Base-by-base conservation (phyloP, 306 rosid genomes). In the Malus sieversii region DNA sequence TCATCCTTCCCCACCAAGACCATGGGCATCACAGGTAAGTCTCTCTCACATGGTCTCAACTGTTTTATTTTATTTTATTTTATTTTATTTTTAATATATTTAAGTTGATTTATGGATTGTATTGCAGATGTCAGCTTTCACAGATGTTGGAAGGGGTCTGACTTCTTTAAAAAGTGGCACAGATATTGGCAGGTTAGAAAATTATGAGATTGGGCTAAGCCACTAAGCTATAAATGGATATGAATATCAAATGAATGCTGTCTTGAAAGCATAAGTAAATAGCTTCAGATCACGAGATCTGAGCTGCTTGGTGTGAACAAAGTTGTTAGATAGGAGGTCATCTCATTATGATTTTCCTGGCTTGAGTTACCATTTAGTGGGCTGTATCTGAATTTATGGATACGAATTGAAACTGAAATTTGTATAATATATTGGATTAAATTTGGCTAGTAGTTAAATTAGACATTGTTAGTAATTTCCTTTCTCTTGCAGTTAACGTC, bases 101-200 rank as follows among this genome's bases (percentile, higher is more conserved):
- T 73, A 22, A 44, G 23, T 59, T 79, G 44, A 72, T 44, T 64
- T 77, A 46, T 68, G 74, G 75, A 15, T 76, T 59, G 82, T 80
- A 70, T 80, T 81, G 85, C 88, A 95, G 99, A 51, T 77, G 45
- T 51, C 86, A 84, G 86, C 85, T 80, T 71, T 82, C 53, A 73
- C 85, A 57, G 97, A 87, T 76, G 68, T 65, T 77, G 81, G 86
- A 73, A 85, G 96, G 86, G 93, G 90, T 70, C 76, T 84, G 70
- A 38, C 92, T 69, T 67, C 92, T 72, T 81, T 83, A 45, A 92
- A 84, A 85, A 89, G 92, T 68, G 92, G 97, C 82, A 70, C 85
- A 75, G 92, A 90, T 79, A 90, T 89, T 81, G 90, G 93, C 84
- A 87, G 99, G 99, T 95, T 58, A 66, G 60, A 52, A 75, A 30